A percentile compares a stretch with the other conserved stretches of the same genome.
These are phyloP conservation scores for Phytophthora constricta DNA, from an alignment of 352 stramenopile species.

Conservation along the genomic window DNA sequence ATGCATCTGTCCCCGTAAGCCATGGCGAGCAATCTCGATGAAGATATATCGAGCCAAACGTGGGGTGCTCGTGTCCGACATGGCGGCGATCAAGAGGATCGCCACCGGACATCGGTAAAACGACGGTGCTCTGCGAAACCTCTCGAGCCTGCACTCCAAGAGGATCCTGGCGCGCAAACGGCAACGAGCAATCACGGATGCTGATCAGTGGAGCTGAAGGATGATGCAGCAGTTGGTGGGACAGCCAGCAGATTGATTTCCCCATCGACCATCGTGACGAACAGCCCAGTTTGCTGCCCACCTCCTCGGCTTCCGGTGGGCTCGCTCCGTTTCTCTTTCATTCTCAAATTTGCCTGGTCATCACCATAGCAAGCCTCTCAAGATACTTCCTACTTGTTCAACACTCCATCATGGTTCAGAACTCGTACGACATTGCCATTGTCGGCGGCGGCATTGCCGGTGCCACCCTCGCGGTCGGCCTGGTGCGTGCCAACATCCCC, in stretches of 20 bases:
- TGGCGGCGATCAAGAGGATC: not conserved
- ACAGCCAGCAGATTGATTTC: too few species aligned
- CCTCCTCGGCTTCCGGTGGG: not conserved
- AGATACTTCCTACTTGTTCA: not conserved
- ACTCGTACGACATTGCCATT: slow-evolving; percentile 41
- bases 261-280: not conserved
- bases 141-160: not conserved
- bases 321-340: slow-evolving; percentile 2
- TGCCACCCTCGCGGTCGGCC: slow-evolving; percentile 32
- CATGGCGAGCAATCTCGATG: not conserved
- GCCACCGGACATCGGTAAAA: not conserved
- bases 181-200: slow-evolving; percentile 19
- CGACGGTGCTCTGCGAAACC: not conserved
- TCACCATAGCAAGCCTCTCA: slow-evolving; percentile 2
- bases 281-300: not conserved
- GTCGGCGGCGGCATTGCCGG: slow-evolving; percentile 39
- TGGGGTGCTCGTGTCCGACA: not conserved
- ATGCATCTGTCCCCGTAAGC: not conserved
- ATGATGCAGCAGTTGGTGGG: not conserved
- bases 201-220: not conserved
- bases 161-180: slow-evolving; percentile 22
- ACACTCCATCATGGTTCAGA: slow-evolving; percentile 23
- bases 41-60: not conserved
- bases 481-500: slow-evolving; percentile 32
- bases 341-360: slow-evolving; percentile 28